Percentiles rank a stretch among this genome's conserved stretches.
Conservation (phyloP, 1,139 yeast species). For the Candida sp. region DNA sequence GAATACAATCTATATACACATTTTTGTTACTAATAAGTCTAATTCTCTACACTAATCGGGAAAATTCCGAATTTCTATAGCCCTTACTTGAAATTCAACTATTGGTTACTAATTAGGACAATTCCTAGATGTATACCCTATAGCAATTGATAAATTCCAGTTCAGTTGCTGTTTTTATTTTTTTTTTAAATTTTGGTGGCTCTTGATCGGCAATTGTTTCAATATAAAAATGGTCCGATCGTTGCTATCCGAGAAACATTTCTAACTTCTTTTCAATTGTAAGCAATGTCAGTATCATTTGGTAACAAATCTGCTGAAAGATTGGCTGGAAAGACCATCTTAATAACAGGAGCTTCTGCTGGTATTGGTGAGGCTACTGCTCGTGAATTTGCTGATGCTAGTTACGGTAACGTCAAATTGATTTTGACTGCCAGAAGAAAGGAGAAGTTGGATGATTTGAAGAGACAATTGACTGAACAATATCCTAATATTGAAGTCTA, state of each 20-base stretch:
- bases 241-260: neutral
- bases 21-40: no score
- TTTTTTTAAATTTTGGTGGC: no score
- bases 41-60: no score
- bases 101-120: no score
- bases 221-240: neutral
- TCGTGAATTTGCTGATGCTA: slow-evolving; percentile 34
- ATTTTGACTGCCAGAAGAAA: slow-evolving; percentile 41
- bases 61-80: no score
- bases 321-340: slow-evolving; percentile 55
- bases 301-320: slow-evolving; percentile 56
- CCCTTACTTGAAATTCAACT: no score
- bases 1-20: no score
- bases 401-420: slow-evolving; percentile 35
- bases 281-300: slow-evolving; percentile 24
- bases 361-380: slow-evolving; percentile 54
- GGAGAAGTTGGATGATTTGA: slow-evolving; percentile 30
- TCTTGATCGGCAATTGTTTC: no score
- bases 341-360: slow-evolving; percentile 75
- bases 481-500: slow-evolving; percentile 26
- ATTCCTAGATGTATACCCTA: no score
- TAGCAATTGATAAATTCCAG: no score
- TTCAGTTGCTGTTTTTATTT: no score
- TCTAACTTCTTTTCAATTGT: neutral
- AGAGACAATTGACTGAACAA: slow-evolving; percentile 19